Evolutionary conservation across 768 basidiomycete species (phyloP), one percentile per base, ranked within the genome.

Genomic region (Polyporus arcularius): DNA sequence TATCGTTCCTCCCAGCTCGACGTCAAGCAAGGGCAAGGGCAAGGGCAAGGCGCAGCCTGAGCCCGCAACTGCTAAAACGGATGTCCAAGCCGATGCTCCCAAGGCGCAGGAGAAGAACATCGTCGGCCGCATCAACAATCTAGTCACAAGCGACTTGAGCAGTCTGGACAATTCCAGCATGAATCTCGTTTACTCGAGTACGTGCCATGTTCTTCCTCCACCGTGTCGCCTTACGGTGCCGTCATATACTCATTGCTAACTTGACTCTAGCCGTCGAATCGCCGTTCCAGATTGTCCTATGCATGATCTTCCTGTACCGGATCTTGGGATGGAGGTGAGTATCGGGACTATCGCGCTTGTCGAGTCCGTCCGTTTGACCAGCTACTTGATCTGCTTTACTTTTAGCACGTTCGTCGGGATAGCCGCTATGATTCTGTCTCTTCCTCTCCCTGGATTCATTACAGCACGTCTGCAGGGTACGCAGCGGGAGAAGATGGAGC

Each of bases 91-190:
- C 14, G 62, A 65, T 39, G 55, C 54, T 1, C 61, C 57, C 14
- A 38, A 52, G 16, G 7, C 42, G n/a, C n/a, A n/a, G 42, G 3
- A 57, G 16, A 74, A 74, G 14, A 86, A 89, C 68, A 73, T 91
- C 26, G 82, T 86, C 48, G 91, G 92, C 10, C 89, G 85, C 69
- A 87, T 93, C 71, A 92, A 88, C 70, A 92, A 90, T 57, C 74
- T 92, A 9, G 83, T 90, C 41, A 85, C 89, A 4, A 85, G 86
- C 1, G 90, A 93, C 74, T 67, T 66, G 65, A 71, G 51, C 61
- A 68, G 41, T 62, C 18, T 70, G 18, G 63, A 63, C 15, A 49
- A 41, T 4, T 8, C 40, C 1, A 38, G 35, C 3, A 53, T 49
- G 55, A 15, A 41, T 16, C n/a, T 42, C 30, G 46, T 61, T 1